A percentile compares a stretch with the other conserved stretches of the same genome.
phyloP scores from a whole-genome alignment of 2,329 filamentous ascomycete genomes.

The Hypoxylon sp. region DNA sequence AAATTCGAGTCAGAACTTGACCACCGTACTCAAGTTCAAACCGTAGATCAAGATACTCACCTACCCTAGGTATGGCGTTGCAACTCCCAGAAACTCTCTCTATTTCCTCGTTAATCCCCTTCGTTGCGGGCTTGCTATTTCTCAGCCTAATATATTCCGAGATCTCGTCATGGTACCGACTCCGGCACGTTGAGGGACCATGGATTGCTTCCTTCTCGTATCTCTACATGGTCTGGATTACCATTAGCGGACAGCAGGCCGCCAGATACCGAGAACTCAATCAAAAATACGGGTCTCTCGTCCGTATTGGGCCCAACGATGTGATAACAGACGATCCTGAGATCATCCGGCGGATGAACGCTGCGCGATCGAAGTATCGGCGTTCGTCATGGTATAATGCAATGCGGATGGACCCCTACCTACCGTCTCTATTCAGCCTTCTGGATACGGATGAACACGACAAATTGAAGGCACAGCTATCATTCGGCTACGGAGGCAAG shows the following conservation, averaged over 20 bases:
- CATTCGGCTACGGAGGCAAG: conserved; percentile 46
- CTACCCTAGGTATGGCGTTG: conserved; percentile 13
- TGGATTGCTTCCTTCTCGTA: conserved; percentile 57
- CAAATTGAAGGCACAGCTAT: conserved; percentile 59
- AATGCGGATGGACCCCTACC: conserved; percentile 66
- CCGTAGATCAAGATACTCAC: neutral
- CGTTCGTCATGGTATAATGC: conserved; percentile 63
- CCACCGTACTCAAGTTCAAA: too few relatives aligned
- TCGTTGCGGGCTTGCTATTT: conserved; percentile 7
- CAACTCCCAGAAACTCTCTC: conserved; percentile 20
- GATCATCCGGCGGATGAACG: conserved; percentile 57
- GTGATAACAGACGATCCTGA: conserved; percentile 59
- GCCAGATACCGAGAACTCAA: conserved; percentile 35
- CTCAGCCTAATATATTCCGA: conserved; percentile 45
- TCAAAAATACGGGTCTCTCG: conserved; percentile 54
- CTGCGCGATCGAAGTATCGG: conserved; percentile 56
- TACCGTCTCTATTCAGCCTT: conserved; percentile 67
- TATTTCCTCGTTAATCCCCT: conserved; percentile 6
- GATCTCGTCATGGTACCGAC: conserved; percentile 53
- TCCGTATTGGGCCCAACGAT: conserved; percentile 61
- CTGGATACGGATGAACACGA: conserved; percentile 62
- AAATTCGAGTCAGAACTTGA: neutral
- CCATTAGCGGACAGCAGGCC: conserved; percentile 50
- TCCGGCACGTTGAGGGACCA: conserved; percentile 60
- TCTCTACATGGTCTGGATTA: conserved; percentile 57